phyloP scores from a whole-genome alignment of 352 stramenopile genomes.

The Phytophthora brassicae region DNA sequence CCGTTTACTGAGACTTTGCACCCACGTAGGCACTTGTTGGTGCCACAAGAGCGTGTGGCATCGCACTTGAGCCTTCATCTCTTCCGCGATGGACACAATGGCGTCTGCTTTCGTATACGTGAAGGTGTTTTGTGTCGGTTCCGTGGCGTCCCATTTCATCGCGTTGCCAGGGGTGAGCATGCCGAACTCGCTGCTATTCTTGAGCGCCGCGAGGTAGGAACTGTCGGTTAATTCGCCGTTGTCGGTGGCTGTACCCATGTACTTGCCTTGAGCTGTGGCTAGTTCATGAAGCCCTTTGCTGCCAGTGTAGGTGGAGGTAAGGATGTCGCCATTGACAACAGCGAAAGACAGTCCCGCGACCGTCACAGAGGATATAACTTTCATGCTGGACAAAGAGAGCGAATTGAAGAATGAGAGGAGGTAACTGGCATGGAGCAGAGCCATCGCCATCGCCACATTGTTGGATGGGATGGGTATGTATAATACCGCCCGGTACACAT shows the following conservation, averaged over 20 bases:
- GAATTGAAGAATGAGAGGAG: too few relatives aligned
- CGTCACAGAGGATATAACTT: too few relatives aligned
- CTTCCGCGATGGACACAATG: slow-evolving; percentile 23
- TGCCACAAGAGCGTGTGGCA: slow-evolving; percentile 27
- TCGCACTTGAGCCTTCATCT: slow-evolving; percentile 26
- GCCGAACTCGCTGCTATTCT: slow-evolving; percentile 31
- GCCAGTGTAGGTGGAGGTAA: slow-evolving; percentile 31
- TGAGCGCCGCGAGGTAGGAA: slow-evolving; percentile 26
- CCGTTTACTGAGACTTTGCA: slow-evolving; percentile 15
- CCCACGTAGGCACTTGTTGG: too few relatives aligned
- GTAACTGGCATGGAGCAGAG: too few relatives aligned
- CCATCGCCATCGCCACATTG: too few relatives aligned
- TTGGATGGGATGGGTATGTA: too few relatives aligned
- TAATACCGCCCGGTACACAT: too few relatives aligned
- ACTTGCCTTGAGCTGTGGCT: slow-evolving; percentile 31
- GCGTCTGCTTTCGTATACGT: slow-evolving; percentile 20
- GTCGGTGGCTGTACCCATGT: slow-evolving; percentile 33
- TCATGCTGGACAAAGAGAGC: too few relatives aligned
- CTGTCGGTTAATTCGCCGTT: slow-evolving; percentile 17
- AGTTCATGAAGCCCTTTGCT: slow-evolving; percentile 27
- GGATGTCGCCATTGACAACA: slow-evolving; percentile 8
- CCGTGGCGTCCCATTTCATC: slow-evolving; percentile 37
- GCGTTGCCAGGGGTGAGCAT: slow-evolving; percentile 37
- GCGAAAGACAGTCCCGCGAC: too few relatives aligned
- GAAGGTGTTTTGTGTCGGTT: slow-evolving; percentile 22